Percentiles rank a stretch among this genome's conserved stretches.
phyloP scores from a whole-genome alignment of 257 asterid species.

The Haberlea rhodopensis region DNA sequence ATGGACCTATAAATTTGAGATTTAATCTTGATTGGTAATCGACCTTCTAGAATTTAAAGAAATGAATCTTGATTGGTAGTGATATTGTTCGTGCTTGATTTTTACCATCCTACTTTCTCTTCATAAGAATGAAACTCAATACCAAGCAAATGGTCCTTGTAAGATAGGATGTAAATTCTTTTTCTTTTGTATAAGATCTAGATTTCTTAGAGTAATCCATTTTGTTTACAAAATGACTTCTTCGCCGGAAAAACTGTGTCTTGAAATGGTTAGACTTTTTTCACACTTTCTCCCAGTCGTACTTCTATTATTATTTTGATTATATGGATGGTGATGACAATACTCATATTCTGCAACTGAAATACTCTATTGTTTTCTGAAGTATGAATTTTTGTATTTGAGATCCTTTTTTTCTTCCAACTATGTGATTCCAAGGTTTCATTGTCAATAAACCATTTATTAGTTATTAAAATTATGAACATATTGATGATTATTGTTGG shows the following conservation, averaged over 20 bases:
- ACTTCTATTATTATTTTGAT: too few species aligned
- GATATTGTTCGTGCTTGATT: not conserved
- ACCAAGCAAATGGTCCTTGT: not conserved
- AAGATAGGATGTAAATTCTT: not conserved
- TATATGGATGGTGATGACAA: too few species aligned
- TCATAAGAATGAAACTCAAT: not conserved
- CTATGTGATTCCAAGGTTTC: not conserved
- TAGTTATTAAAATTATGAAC: not conserved
- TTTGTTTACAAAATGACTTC: not conserved
- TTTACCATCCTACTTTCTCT: not conserved
- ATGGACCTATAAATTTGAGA: not conserved
- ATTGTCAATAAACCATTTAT: not conserved
- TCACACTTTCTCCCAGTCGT: not conserved
- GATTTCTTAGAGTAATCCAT: not conserved
- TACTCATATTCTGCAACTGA: too few species aligned
- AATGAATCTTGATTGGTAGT: not conserved
- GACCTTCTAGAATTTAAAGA: not conserved
- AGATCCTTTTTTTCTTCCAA: not conserved
- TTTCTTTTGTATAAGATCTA: too few species aligned
- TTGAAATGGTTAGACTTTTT: not conserved
- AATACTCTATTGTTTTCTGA: too few species aligned
- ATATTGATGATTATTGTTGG: constrained; percentile 8
- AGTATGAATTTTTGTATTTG: too few species aligned
- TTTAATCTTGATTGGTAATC: not conserved
- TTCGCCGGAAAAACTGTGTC: not conserved